Evolutionary conservation across 2,329 filamentous ascomycete genomes (phyloP).

Genomic region (Balansia obtecta): DNA sequence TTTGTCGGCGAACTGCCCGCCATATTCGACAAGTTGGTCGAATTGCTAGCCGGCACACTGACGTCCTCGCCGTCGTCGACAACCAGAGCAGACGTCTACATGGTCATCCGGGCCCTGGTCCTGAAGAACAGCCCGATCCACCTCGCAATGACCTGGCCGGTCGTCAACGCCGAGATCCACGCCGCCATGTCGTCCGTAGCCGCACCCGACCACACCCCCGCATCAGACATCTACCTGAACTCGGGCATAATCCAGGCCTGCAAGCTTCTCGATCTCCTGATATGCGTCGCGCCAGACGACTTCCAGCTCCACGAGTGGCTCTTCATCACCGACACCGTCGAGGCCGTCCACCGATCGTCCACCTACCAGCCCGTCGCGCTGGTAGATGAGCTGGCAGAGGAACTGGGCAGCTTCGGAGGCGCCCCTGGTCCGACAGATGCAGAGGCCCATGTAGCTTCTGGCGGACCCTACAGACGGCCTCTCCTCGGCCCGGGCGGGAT

Average conservation of each 20-base stretch:
- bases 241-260: constrained; percentile 76
- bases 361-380: constrained; percentile 60
- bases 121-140: constrained; percentile 71
- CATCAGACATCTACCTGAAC: constrained; percentile 64
- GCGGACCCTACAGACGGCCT: constrained; percentile 29
- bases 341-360: constrained; percentile 76
- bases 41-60: constrained; percentile 70
- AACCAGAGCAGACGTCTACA: constrained; percentile 79
- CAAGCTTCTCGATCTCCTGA: constrained; percentile 82
- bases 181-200: constrained; percentile 64
- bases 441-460: constrained; percentile 22
- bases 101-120: constrained; percentile 71
- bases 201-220: constrained; percentile 47
- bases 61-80: constrained; percentile 86
- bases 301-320: constrained; percentile 99
- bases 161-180: constrained; percentile 78
- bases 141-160: constrained; percentile 76
- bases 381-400: constrained; percentile 73
- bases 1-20: constrained; percentile 64
- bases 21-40: constrained; percentile 73
- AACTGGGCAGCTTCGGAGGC: constrained; percentile 40
- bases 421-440: constrained; percentile 24
- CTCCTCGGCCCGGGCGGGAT: constrained; percentile 41
- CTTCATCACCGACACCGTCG: constrained; percentile 92
- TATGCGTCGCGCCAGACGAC: constrained; percentile 80